Evolutionary conservation across 768 basidiomycete genomes (phyloP).

Genomic region (Russula sp.): DNA sequence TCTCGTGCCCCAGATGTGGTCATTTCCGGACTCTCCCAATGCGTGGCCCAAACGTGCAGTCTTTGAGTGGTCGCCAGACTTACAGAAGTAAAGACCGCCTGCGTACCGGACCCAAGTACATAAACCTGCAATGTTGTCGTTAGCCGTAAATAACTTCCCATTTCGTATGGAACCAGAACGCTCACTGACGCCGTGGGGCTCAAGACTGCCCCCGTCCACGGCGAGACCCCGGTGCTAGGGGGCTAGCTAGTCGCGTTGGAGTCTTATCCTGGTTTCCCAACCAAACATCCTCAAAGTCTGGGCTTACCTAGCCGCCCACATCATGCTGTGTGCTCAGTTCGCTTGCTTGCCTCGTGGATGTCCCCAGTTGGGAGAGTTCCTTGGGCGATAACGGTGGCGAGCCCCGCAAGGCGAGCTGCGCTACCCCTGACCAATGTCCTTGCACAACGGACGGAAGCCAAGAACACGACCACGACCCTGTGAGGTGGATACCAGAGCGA

Average conservation of each 20-base stretch:
- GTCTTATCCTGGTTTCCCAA: neutral
- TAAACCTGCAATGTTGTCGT: neutral
- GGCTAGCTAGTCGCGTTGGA: neutral
- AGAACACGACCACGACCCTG: neutral
- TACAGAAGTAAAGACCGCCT: neutral
- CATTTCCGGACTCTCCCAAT: neutral
- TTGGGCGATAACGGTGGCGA: neutral
- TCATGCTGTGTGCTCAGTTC: neutral
- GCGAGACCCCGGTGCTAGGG: neutral
- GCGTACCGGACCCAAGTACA: neutral
- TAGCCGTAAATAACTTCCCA: neutral
- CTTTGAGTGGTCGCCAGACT: neutral
- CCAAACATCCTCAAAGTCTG: neutral
- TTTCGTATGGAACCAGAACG: neutral
- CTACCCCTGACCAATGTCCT: slow-evolving; percentile 8
- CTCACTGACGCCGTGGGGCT: neutral
- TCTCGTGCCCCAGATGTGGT: neutral
- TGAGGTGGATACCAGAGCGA: neutral
- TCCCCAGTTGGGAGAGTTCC: neutral
- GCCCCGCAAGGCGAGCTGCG: neutral
- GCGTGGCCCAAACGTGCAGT: neutral
- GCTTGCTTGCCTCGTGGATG: neutral
- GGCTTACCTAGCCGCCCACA: neutral
- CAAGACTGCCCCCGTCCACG: neutral
- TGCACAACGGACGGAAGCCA: slow-evolving; percentile 1